A percentile compares a stretch with the other conserved stretches of the same genome.
phyloP scores from a whole-genome alignment of 805 yeast species.

The Torulaspora gathmanii region DNA sequence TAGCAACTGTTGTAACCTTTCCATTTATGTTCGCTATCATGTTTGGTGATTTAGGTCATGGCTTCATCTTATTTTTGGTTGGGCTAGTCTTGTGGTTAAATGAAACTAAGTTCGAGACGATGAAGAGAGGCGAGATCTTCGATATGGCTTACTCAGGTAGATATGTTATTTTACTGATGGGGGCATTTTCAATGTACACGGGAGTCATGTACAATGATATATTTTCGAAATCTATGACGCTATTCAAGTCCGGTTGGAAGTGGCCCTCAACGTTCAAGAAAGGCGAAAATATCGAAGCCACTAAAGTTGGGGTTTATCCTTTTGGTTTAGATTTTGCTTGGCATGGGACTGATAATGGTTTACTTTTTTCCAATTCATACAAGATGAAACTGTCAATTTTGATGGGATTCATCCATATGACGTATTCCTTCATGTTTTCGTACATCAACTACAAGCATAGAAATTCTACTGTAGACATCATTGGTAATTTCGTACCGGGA shows the following conservation, averaged over 20 bases:
- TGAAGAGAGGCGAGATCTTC: slow-evolving; percentile 85
- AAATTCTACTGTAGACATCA: slow-evolving; percentile 68
- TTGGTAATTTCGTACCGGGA: slow-evolving; percentile 94
- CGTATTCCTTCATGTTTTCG: slow-evolving; percentile 81
- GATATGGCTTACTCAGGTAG: slow-evolving; percentile 96
- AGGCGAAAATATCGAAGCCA: slow-evolving; percentile 68
- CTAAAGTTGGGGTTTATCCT: slow-evolving; percentile 62
- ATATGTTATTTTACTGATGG: slow-evolving; percentile 88
- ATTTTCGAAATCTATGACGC: slow-evolving; percentile 84
- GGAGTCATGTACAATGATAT: slow-evolving; percentile 92
- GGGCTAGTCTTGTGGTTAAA: slow-evolving; percentile 67
- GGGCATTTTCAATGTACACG: slow-evolving; percentile 89
- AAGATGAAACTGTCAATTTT: slow-evolving; percentile 94
- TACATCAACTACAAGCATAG: slow-evolving; percentile 71
- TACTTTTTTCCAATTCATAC: slow-evolving; percentile 88
- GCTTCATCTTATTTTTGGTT: slow-evolving; percentile 71
- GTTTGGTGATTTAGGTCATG: slow-evolving; percentile 99
- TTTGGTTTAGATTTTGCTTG: slow-evolving; percentile 91
- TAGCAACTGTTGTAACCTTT: slow-evolving; percentile 91
- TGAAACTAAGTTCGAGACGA: slow-evolving; percentile 62
- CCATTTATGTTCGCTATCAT: slow-evolving; percentile 98
- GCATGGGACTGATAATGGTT: slow-evolving; percentile 95
- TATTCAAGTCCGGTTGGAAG: slow-evolving; percentile 86
- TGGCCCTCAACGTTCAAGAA: slow-evolving; percentile 75
- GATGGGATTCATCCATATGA: slow-evolving; percentile 94